Conservation (phyloP, 192 early-diverging fungal genomes). For the Funneliformis geosporum region DNA sequence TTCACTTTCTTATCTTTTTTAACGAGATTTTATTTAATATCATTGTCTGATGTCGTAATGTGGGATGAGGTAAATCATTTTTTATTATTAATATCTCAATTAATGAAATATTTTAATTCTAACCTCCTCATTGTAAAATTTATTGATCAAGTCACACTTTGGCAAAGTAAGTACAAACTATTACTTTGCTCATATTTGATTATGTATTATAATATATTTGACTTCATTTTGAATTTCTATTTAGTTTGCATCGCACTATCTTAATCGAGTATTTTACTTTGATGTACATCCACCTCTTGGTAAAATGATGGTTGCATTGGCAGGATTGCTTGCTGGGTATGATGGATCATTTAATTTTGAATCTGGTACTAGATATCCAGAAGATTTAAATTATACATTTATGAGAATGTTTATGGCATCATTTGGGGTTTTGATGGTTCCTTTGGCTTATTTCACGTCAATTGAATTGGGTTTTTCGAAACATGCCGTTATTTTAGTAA, state of each 20-base stretch:
- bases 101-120: background rate
- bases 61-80: conserved; percentile 72
- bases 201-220: background rate
- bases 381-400: conserved; percentile 75
- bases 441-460: conserved; percentile 88
- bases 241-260: conserved; percentile 91
- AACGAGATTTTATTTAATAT: conserved; percentile 68
- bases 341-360: conserved; percentile 87
- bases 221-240: background rate
- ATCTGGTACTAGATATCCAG: conserved; percentile 78
- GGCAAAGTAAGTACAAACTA: conserved; percentile 48
- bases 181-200: background rate
- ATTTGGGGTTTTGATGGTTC: conserved; percentile 87
- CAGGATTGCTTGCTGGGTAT: conserved; percentile 81
- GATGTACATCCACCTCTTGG: conserved; percentile 98
- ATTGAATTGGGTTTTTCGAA: conserved; percentile 69
- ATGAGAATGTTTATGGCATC: conserved; percentile 90
- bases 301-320: conserved; percentile 91
- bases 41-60: conserved; percentile 59
- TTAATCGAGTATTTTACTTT: conserved; percentile 93
- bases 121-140: background rate
- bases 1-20: conserved; percentile 67
- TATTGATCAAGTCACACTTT: conserved; percentile 51
- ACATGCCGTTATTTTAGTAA: conserved; percentile 71
- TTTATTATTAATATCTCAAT: conserved; percentile 17